phyloP scores from a whole-genome alignment of 768 basidiomycete genomes.

The Melanogaster broomeanus region DNA sequence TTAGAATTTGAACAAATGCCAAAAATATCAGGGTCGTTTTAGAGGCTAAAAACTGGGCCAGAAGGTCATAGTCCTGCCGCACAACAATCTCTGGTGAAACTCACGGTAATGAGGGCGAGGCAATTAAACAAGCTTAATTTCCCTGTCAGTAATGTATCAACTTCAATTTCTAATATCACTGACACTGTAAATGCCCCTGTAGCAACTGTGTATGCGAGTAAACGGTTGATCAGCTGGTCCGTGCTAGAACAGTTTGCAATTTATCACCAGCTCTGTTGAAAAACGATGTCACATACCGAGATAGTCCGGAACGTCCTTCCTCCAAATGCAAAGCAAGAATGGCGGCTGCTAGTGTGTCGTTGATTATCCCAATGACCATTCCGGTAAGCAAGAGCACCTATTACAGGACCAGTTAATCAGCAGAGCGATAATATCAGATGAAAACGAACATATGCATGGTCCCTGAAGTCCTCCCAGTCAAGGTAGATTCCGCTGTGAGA shows the following conservation, averaged over 20 bases:
- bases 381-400: not conserved
- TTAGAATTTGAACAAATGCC: too few relatives aligned
- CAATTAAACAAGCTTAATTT: too few relatives aligned
- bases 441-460: not conserved
- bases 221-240: conserved; percentile 2
- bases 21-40: too few relatives aligned
- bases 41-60: too few relatives aligned
- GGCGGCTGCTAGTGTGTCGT: not conserved
- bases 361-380: not conserved
- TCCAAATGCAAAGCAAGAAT: not conserved
- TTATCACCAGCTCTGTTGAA: not conserved
- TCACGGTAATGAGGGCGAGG: too few relatives aligned
- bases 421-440: too few relatives aligned
- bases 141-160: too few relatives aligned
- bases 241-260: not conserved
- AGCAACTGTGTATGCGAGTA: conserved; percentile 10
- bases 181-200: conserved; percentile 12
- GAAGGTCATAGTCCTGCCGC: too few relatives aligned
- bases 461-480: conserved; percentile 1
- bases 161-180: not conserved
- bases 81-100: too few relatives aligned
- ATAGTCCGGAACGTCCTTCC: not conserved
- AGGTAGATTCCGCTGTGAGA: too few relatives aligned
- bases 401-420: too few relatives aligned
- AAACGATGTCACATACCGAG: not conserved